Evolutionary conservation across 106 monocot species (phyloP).

Genomic region (Phalaenopsis aphrodite): DNA sequence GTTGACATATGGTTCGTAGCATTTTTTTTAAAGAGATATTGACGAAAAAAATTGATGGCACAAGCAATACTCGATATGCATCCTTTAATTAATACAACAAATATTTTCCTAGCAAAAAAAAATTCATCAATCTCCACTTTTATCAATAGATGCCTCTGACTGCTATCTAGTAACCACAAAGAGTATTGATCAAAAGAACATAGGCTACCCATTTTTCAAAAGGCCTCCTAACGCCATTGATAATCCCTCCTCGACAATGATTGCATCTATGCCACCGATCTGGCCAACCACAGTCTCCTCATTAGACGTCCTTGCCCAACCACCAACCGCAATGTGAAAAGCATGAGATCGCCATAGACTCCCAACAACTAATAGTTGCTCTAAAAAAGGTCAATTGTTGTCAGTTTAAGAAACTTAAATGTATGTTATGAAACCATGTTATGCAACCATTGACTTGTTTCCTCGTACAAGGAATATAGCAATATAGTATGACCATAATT

Average conservation of each 20-base stretch:
- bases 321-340: neutral
- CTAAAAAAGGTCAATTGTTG: neutral
- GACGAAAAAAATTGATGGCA: too few relatives aligned
- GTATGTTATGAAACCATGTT: neutral
- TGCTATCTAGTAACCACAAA: neutral
- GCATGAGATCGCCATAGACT: neutral
- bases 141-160: neutral
- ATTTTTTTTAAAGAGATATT: too few relatives aligned
- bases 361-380: neutral
- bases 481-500: neutral
- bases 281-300: neutral
- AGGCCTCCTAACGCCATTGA: neutral
- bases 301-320: neutral
- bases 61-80: too few relatives aligned
- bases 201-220: neutral
- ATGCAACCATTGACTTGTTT: neutral
- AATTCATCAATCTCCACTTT: neutral
- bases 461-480: neutral
- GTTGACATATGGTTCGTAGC: too few relatives aligned
- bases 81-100: too few relatives aligned
- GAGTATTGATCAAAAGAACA: neutral
- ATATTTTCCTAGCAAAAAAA: neutral
- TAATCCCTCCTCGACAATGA: neutral
- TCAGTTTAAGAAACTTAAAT: neutral
- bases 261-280: neutral